Evolutionary conservation across 805 yeast genomes (phyloP).

Genomic region (Schwanniomyces pseudopolymorphus): DNA sequence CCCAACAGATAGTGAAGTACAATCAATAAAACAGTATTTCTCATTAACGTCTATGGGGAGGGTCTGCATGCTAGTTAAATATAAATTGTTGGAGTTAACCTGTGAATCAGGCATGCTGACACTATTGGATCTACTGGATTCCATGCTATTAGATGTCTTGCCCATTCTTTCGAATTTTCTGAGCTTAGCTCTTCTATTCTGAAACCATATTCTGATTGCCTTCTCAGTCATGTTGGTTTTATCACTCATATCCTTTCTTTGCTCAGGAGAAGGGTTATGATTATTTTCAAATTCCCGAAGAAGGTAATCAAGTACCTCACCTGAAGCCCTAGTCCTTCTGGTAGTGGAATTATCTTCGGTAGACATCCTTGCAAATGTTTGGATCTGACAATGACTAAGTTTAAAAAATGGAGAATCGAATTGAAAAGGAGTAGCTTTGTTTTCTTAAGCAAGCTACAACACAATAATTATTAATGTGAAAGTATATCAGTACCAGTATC

Average conservation of each 20-base stretch:
- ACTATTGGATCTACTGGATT: conserved; percentile 24
- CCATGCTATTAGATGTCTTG: conserved; percentile 16
- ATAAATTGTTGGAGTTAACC: conserved; percentile 3
- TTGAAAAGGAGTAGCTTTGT: background rate
- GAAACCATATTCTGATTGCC: conserved; percentile 92
- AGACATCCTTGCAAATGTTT: conserved; percentile 14
- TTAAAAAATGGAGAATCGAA: background rate
- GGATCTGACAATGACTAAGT: background rate
- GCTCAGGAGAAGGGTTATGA: conserved; percentile 74
- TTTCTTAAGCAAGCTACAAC: background rate
- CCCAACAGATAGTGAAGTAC: conserved; percentile 69
- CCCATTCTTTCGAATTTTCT: conserved; percentile 61
- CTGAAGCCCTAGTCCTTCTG: conserved; percentile 75
- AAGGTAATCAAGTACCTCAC: conserved; percentile 70
- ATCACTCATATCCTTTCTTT: conserved; percentile 66
- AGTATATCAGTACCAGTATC: background rate
- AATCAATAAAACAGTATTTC: conserved; percentile 66
- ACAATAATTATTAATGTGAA: background rate
- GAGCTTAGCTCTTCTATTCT: conserved; percentile 78
- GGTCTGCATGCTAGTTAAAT: conserved; percentile 3
- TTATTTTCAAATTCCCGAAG: conserved; percentile 68
- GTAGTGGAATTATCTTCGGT: conserved; percentile 20
- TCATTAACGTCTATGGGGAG: conserved; percentile 58
- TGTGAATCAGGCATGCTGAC: conserved; percentile 8
- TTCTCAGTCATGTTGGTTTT: conserved; percentile 82